Base-by-base conservation (phyloP, 345 rosid species). In the Microcos paniculata region DNA sequence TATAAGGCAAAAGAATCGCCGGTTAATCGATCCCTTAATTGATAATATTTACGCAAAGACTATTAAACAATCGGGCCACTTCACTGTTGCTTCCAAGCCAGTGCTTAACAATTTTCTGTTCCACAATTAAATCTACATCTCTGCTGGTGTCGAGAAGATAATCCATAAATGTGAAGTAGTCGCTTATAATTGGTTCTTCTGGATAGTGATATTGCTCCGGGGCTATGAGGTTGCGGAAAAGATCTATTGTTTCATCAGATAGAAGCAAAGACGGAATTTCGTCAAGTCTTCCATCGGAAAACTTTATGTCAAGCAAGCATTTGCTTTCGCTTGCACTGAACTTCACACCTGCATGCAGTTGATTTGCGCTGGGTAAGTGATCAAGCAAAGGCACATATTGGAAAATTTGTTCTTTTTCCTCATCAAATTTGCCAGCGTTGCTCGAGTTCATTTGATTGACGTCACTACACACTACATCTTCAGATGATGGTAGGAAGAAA, bases 111-210 rank as follows among this genome's bases (percentile, higher is more conserved):
- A 80, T 46, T 8, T 30, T 71, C 43, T 73, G 81, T 58, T 67
- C 77, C 43, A 81, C 49, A 10, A 82, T 81, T 51, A 84, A 77
- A 14, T 77, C 81, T 46, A 67, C 80, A 10, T 79, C 85, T 12
- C 56, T 28, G 0, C 46, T 70, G 0, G 76, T 71, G 38, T 79
- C 75, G 1, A 81, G 62, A 28, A 84, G 85, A 14, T 52, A 79
- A 74, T 81, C 81, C 79, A 79, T 70, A 13, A 84, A 40, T 11
- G 18, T 0, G 0, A 80, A 26, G 46, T 77, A 83, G 43, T 75
- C 62, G 66, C 78, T 74, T 28, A 80, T 52, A 64, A 14, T 58
- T 3, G 78, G 55, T 10, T 57, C 1, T 1, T 0, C 0, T 28
- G 75, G 64, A 42, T 83, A 80, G 71, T 68, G 84, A 14, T 71